Evolutionary conservation across 1,139 yeast species (phyloP), one percentile per base, ranked within the genome.

Genomic region (Pichia cactophila): DNA sequence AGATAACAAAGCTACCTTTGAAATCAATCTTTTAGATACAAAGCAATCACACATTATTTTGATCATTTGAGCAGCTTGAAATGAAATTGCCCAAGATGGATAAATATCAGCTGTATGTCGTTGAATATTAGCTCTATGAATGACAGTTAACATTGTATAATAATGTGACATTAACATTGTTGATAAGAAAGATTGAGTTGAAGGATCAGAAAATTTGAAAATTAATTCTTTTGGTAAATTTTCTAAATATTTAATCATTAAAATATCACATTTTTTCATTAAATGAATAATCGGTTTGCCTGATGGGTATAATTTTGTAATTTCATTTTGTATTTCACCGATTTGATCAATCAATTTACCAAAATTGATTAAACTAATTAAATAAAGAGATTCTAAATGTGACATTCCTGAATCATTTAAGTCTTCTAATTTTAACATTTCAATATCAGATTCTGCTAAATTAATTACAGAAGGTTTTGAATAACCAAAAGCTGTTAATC

Each of bases 1-100:
- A 71, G 62, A 80, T 73, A 28, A 81, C 78, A 29, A 85, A 83
- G 61, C 81, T 72, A 59, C 74, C 74, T 53, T 69, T 68, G 51
- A 81, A 62, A 58, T 78, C 77, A 54, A 37, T 51, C 76, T 74
- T 46, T 75, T 72, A 43, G 76, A 78, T 37, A 76, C 65, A 54
- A 86, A 60, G 52, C 78, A 80, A 51, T 83, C 83, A 43, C 80
- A 70, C 48, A 86, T 82, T 52, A 81, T 73, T 7, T 86, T 78
- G 54, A 86, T 82, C 84, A 84, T 83, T 61, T 87, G 80, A 1
- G 94, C 88, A 0, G 95, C 88, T 64, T 85, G 90, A 70, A 86
- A 86, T 2, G 90, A 84, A 54, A 86, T 85, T 14, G 92, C 89
- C 86, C 92, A 82, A 8, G 88, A 80, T 1, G 92, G 89, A 63